phyloP scores from a whole-genome alignment of 176 grass and related monocot species.

The Avena atlantica region DNA sequence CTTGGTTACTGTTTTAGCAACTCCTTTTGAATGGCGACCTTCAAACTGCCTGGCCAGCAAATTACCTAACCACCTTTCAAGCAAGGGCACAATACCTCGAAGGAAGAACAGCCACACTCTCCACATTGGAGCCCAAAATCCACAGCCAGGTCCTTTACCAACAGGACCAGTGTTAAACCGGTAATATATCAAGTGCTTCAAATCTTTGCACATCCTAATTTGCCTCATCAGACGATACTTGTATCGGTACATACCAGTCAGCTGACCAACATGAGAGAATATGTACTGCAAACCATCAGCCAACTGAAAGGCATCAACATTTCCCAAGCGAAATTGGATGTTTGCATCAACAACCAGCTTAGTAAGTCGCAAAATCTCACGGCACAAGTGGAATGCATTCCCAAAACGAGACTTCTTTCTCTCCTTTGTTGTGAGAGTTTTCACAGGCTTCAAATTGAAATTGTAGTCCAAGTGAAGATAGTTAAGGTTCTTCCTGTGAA shows the following conservation, averaged over 20 bases:
- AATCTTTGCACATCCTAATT: constrained; percentile 99
- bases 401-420: constrained; percentile 99
- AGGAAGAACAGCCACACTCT: constrained; percentile 98
- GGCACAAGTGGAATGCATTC: constrained; percentile 98
- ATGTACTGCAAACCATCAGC: constrained; percentile 98
- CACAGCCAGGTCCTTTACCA: constrained; percentile 98
- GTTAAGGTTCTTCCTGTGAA: constrained; percentile 97
- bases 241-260: constrained; percentile 99
- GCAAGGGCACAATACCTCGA: constrained; percentile 89
- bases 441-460: constrained; percentile 98
- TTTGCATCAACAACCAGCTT: constrained; percentile 99
- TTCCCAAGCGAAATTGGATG: constrained; percentile 94
- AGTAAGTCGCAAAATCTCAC: constrained; percentile 95
- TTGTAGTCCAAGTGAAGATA: constrained; percentile 99
- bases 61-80: constrained; percentile 97
- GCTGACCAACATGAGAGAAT: constrained; percentile 97
- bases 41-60: constrained; percentile 94
- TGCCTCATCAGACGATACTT: constrained; percentile 97
- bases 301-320: constrained; percentile 96
- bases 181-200: constrained; percentile 99
- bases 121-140: constrained; percentile 99
- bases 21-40: constrained; percentile 94
- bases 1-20: constrained; percentile 99
- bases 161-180: constrained; percentile 98
- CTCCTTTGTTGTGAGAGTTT: constrained; percentile 98